Percentiles rank a stretch among this genome's conserved stretches.
phyloP scores from a whole-genome alignment of 208 protist species.

The Phytomonas francai region DNA sequence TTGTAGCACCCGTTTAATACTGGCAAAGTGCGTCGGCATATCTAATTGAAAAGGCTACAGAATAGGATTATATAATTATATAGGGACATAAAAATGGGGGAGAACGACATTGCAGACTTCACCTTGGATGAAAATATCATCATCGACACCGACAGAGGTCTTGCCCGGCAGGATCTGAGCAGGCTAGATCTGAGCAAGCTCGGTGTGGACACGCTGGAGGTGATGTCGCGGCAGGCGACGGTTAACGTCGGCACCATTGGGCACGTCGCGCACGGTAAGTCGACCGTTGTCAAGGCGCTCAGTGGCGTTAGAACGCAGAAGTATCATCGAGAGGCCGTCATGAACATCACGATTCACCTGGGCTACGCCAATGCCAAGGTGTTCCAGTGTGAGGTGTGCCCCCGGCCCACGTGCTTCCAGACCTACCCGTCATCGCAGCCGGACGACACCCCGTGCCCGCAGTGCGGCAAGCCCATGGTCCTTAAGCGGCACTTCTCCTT shows the following conservation, averaged over 20 bases:
- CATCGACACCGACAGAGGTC: slow-evolving; percentile 35
- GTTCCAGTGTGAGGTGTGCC: slow-evolving; percentile 81
- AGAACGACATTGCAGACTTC: slow-evolving; percentile 67
- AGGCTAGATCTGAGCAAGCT: slow-evolving; percentile 77
- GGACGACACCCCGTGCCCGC: slow-evolving; percentile 78
- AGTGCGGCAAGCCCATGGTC: slow-evolving; percentile 55
- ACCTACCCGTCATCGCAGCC: slow-evolving; percentile 84
- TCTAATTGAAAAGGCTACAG: slow-evolving; percentile 8
- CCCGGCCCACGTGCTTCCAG: slow-evolving; percentile 91
- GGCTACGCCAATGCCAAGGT: slow-evolving; percentile 99
- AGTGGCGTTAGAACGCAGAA: slow-evolving; percentile 98
- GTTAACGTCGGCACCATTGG: slow-evolving; percentile 99
- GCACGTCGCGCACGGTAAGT: slow-evolving; percentile 99
- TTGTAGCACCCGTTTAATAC: neutral
- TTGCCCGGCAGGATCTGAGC: slow-evolving; percentile 70
- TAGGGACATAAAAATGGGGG: slow-evolving; percentile 26
- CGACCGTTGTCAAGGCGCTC: slow-evolving; percentile 99
- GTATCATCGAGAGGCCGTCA: slow-evolving; percentile 98
- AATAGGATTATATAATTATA: slow-evolving; percentile 1
- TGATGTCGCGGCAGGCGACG: slow-evolving; percentile 99
- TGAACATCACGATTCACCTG: slow-evolving; percentile 99
- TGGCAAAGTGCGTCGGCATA: neutral
- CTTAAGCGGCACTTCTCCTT: slow-evolving; percentile 96
- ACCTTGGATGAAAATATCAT: slow-evolving; percentile 44
- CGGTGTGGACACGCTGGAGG: slow-evolving; percentile 92